Conservation (phyloP, 257 asterid species). For the Nicotiana knightiana region DNA sequence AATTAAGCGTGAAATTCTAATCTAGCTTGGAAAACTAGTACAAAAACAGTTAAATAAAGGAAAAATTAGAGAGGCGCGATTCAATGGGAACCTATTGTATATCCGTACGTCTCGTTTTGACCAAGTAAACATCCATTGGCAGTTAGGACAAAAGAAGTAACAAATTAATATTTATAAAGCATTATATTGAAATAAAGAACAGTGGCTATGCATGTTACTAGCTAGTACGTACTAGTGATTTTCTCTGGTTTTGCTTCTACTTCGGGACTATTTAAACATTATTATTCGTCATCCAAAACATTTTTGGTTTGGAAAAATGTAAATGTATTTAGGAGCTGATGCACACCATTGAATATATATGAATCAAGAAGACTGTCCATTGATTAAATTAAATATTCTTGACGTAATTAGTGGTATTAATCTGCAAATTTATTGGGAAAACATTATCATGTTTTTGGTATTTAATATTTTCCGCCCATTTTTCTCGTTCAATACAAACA, state of each 20-base stretch:
- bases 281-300: background rate
- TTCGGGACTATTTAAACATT: background rate
- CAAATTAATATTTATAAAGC: background rate
- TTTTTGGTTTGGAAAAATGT: background rate
- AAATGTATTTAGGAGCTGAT: background rate
- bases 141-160: background rate
- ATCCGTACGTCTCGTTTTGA: slow-evolving; percentile 21
- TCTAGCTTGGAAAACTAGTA: background rate
- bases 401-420: background rate
- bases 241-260: slow-evolving; percentile 3
- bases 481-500: background rate
- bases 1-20: too few species aligned
- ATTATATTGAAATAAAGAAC: background rate
- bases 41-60: slow-evolving; percentile 5
- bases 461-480: background rate
- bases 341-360: background rate
- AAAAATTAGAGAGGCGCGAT: background rate
- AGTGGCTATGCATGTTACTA: slow-evolving; percentile 15
- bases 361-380: background rate
- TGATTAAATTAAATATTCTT: background rate
- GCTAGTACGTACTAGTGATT: slow-evolving; percentile 10
- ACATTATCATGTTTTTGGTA: background rate
- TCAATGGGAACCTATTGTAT: slow-evolving; percentile 12
- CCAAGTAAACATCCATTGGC: slow-evolving; percentile 24
- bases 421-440: background rate